These are phyloP conservation scores for Leccinum subrobustum DNA, from an alignment of 1,284 basidiomycete species.

Conservation along the genomic window DNA sequence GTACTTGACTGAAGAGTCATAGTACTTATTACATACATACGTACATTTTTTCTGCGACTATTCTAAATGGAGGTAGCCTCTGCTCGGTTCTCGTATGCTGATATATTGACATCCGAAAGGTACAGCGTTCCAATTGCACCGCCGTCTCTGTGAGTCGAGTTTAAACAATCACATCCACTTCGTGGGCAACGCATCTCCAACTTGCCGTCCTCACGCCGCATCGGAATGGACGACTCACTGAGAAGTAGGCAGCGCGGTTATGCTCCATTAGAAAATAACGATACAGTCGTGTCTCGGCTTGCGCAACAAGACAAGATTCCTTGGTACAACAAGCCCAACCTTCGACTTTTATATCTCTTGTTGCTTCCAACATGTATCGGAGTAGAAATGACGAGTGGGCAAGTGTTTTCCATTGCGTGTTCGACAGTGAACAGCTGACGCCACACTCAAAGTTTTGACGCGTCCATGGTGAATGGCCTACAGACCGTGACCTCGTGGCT, in stretches of 20 bases:
- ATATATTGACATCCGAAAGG: too few relatives aligned
- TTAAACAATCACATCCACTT: too few relatives aligned
- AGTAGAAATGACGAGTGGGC: constrained; percentile 65
- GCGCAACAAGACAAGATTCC: constrained; percentile 46
- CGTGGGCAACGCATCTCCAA: not conserved
- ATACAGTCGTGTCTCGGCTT: constrained; percentile 43
- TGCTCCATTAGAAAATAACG: constrained; percentile 14
- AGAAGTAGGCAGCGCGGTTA: not conserved
- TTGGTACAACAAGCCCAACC: constrained; percentile 54
- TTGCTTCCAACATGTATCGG: constrained; percentile 59
- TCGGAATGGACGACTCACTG: not conserved
- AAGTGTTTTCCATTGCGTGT: constrained; percentile 20
- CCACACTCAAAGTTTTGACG: constrained; percentile 12
- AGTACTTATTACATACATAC: too few relatives aligned
- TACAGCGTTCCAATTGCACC: too few relatives aligned
- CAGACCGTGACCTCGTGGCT: constrained; percentile 22
- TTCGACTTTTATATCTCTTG: constrained; percentile 37
- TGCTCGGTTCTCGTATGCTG: too few relatives aligned
- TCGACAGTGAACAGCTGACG: not conserved
- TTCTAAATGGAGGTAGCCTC: too few relatives aligned
- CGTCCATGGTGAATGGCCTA: constrained; percentile 17
- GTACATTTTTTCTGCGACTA: too few relatives aligned
- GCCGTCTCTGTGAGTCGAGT: too few relatives aligned
- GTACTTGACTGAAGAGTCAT: too few relatives aligned
- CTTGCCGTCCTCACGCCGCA: not conserved